Evolutionary conservation across 179 eudicot species (phyloP), one percentile per base, ranked within the genome.

Genomic region (Corrigiola litoralis): DNA sequence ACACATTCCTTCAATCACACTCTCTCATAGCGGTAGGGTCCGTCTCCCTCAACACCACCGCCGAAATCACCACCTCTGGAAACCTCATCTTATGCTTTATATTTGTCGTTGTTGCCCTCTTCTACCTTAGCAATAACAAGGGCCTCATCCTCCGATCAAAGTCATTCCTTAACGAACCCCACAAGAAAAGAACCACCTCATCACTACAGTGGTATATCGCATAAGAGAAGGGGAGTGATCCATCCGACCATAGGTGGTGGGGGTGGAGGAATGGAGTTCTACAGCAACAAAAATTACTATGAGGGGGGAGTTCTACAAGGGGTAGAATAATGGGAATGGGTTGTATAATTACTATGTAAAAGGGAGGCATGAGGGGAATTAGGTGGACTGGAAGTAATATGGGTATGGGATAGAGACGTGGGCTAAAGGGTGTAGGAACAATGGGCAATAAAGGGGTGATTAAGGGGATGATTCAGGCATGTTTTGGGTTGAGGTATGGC

Each of bases 381-480:
- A 96, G 97, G 71, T 89, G 9, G 96, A 89, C 38, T 90, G 95
- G 12, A 82, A 49, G 28, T 89, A 87, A 51, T 96, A 92, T 65
- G 98, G 98, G 20, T 79, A 80, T 67, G 98, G 98, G 18, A 81
- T 92, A 2, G 98, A 92, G 74, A 82, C 87, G 54, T 92, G 98
- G 98, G 85, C 90, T 0, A 79, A 77, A 24, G 98, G 98, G 5
- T 89, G 98, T 33, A 68, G 83, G 28, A 89, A 89, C 37, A 64
- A 85, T 40, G 98, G 98, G 5, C 91, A 85, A 64, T 92, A 92
- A 47, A 66, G 90, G 59, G 78, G 74, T 40, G 98, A n/a, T n/a
- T n/a, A n/a, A n/a, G n/a, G n/a, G n/a, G n/a, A n/a, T n/a, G 98
- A 0, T 69, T 87, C 37, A 63, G 98, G 49, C 92, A 89, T 51